A percentile compares a stretch with the other conserved stretches of the same genome.
These are phyloP conservation scores for Hanseniaspora nectarophila DNA, from an alignment of 805 yeast species.

Conservation along the genomic window DNA sequence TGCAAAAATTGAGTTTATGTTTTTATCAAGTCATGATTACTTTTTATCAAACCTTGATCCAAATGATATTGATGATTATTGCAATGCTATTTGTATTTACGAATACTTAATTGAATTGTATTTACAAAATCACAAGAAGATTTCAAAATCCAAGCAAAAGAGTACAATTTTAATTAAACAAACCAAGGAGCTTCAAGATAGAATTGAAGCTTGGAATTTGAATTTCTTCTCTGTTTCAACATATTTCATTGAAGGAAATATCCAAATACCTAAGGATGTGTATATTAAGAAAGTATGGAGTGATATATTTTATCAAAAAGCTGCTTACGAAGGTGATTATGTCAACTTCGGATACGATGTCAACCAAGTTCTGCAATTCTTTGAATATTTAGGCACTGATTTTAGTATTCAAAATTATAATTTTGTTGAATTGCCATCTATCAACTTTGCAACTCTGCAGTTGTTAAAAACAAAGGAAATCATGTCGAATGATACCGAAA, in stretches of 20 bases:
- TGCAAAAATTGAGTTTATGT: constrained; percentile 26
- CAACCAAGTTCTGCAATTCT: constrained; percentile 18
- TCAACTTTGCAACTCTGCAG: constrained; percentile 40
- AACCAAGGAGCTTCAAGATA: constrained; percentile 33
- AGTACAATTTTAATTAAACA: constrained; percentile 31
- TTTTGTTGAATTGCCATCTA: constrained; percentile 44
- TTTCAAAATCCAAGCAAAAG: constrained; percentile 26
- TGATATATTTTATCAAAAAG: constrained; percentile 35
- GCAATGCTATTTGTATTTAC: constrained; percentile 29
- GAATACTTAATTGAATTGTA: constrained; percentile 38
- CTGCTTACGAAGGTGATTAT: constrained; percentile 29
- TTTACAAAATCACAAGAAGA: constrained; percentile 28
- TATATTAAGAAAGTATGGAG: constrained; percentile 40
- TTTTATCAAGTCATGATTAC: constrained; percentile 25
- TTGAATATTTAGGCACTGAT: constrained; percentile 15
- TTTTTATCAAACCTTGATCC: constrained; percentile 19
- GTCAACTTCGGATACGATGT: constrained; percentile 24
- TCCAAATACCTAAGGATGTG: constrained; percentile 14
- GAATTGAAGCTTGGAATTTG: constrained; percentile 40
- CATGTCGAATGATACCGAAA: background rate
- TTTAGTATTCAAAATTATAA: constrained; percentile 41
- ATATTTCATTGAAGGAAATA: constrained; percentile 12
- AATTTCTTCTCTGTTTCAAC: constrained; percentile 25
- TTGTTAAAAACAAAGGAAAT: constrained; percentile 41
- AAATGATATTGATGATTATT: constrained; percentile 15